phyloP scores from a whole-genome alignment of 805 yeast genomes.

The Hanseniaspora mollemarum region DNA sequence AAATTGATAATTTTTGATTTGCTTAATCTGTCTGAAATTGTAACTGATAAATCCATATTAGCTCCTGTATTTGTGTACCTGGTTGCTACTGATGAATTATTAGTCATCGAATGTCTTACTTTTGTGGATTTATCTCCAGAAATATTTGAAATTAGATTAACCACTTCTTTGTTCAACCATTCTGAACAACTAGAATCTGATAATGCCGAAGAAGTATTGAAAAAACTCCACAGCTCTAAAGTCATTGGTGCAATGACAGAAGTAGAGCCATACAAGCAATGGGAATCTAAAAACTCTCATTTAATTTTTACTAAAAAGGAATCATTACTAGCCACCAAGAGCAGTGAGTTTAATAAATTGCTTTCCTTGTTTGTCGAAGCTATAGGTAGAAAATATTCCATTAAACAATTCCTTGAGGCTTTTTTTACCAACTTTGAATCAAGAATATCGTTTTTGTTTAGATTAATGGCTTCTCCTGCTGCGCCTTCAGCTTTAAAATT shows the following conservation, averaged over 20 bases:
- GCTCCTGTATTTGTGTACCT: constrained; percentile 34
- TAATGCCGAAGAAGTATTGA: constrained; percentile 27
- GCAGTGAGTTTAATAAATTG: constrained; percentile 35
- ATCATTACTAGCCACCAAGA: constrained; percentile 27
- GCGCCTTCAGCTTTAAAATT: constrained; percentile 50
- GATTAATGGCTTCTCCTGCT: constrained; percentile 46
- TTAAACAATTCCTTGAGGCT: constrained; percentile 28
- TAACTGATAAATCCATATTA: constrained; percentile 32
- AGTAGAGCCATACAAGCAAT: constrained; percentile 26
- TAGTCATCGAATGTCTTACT: constrained; percentile 33
- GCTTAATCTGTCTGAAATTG: constrained; percentile 30
- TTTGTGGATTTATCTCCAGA: constrained; percentile 33
- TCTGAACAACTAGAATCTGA: constrained; percentile 20
- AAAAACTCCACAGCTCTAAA: constrained; percentile 26
- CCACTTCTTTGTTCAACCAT: constrained; percentile 42
- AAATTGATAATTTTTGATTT: constrained; percentile 33
- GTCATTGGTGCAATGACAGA: constrained; percentile 21
- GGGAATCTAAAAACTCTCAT: constrained; percentile 25
- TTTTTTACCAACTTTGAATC: constrained; percentile 35
- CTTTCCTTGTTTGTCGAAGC: constrained; percentile 37
- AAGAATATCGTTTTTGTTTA: constrained; percentile 45
- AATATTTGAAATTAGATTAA: constrained; percentile 51
- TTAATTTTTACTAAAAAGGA: constrained; percentile 26
- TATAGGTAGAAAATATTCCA: constrained; percentile 29
- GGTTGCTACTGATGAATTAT: constrained; percentile 29